A percentile compares a stretch with the other conserved stretches of the same genome.
Evolutionary conservation across 768 basidiomycete species (phyloP).

Genomic region (Dacryopinax spathularia): DNA sequence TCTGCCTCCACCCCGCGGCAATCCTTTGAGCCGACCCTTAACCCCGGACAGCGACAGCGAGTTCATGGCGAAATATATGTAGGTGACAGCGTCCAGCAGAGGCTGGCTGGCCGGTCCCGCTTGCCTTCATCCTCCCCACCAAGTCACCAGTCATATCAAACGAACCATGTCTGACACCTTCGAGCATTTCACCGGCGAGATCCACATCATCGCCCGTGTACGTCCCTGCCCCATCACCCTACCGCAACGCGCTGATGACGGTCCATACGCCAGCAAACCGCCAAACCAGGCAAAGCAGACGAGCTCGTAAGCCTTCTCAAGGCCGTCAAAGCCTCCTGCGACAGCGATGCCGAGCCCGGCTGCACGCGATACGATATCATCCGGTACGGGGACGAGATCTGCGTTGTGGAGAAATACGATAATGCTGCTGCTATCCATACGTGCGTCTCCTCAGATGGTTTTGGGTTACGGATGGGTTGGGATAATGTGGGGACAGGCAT

Average conservation of each 20-base stretch:
- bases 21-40: neutral
- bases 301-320: neutral
- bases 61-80: neutral
- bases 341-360: slow-evolving; percentile 2
- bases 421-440: neutral
- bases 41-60: neutral
- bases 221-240: neutral
- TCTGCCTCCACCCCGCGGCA: neutral
- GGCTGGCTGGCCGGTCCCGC: neutral
- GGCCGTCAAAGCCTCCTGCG: neutral
- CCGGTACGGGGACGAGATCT: neutral
- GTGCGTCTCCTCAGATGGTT: neutral
- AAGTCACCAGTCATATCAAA: too few relatives aligned
- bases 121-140: too few relatives aligned
- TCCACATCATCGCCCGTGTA: neutral
- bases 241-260: neutral
- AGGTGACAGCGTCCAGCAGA: neutral
- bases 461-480: neutral
- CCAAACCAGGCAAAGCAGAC: neutral
- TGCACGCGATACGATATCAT: neutral
- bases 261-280: neutral
- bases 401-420: neutral
- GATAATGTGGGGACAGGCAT: neutral
- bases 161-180: neutral
- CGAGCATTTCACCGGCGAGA: neutral